Evolutionary conservation across 352 stramenopile species (phyloP), one percentile per base, ranked within the genome.

Genomic region (Achlya hypogyna): DNA sequence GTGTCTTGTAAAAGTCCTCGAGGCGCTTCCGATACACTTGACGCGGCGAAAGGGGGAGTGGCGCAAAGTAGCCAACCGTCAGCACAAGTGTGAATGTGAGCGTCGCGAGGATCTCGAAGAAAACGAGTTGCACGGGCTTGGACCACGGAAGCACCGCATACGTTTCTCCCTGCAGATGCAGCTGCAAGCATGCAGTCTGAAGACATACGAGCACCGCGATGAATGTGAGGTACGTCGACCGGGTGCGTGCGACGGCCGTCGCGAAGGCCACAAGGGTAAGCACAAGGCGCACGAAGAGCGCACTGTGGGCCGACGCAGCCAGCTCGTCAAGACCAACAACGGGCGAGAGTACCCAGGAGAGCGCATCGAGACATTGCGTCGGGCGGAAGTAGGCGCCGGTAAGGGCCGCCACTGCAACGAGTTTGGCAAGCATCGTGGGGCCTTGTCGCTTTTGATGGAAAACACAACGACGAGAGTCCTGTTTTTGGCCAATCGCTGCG

Each of bases 1-100:
- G 75, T 69, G 87, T 84, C 1, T 62, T 63, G 69, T 93, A 93
- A 67, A 93, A 93, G 25, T 71, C 75, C 47, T 76, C 35, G 64
- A 93, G 53, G 42, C 79, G 71, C 62, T 75, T 71, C 20, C 81
- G 87, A 56, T 53, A 78, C 73, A 27, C 34, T 38, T 51, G n/a
- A 49, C 51, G 51, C 20, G 10, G 8, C 16, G 31, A 29, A 27
- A 49, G 16, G 5, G 35, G 40, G n/a, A n/a, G 23, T 1, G 63
- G 49, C 9, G 53, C 27, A 69, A 63, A 63, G 31, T 47, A 62
- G 6, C 22, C 63, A 69, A 42, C 67, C 65, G 65, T 65, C 71
- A 51, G 71, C 71, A 52, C 71, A 70, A 73, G 87, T 85, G 25
- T 87, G 67, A 53, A 86, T 2, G 34, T 72, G 52, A 88, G 71